Conservation (phyloP, 352 stramenopile genomes). For the Globisporangium viniferum region DNA sequence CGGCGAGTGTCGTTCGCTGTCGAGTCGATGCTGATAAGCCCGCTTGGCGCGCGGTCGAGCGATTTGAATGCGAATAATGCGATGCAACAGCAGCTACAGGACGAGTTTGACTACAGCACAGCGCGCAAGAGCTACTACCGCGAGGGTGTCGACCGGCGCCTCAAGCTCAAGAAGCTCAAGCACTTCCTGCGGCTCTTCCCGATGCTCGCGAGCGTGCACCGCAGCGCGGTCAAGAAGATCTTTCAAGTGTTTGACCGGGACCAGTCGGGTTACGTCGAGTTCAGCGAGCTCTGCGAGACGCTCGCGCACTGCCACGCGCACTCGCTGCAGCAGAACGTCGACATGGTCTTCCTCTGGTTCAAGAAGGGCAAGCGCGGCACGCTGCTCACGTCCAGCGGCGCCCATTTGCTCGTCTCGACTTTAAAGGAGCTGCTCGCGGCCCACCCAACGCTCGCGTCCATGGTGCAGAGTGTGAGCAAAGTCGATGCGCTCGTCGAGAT, state of each 20-base stretch:
- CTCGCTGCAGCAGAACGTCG: conserved; percentile 32
- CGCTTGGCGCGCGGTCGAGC: neutral
- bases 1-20: conserved; percentile 17
- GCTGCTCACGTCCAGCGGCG: conserved; percentile 27
- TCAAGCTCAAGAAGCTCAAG: conserved; percentile 35
- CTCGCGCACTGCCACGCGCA: conserved; percentile 36
- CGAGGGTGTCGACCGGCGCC: conserved; percentile 33
- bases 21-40: conserved; percentile 15
- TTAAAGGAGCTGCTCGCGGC: conserved; percentile 18
- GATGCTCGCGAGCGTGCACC: conserved; percentile 29
- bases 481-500: conserved; percentile 17
- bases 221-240: conserved; percentile 28
- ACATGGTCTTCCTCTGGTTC: conserved; percentile 68
- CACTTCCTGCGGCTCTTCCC: conserved; percentile 64
- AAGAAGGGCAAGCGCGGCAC: conserved; percentile 12
- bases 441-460: conserved; percentile 17
- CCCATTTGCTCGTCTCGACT: conserved; percentile 36
- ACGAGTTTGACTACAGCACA: conserved; percentile 6
- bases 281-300: conserved; percentile 62
- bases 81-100: neutral
- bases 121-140: conserved; percentile 43
- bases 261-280: conserved; percentile 43
- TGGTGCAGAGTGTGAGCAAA: conserved; percentile 19
- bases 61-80: neutral
- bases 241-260: conserved; percentile 55